A percentile compares a stretch with the other conserved stretches of the same genome.
These are phyloP conservation scores for Rubroboletus satanas DNA, from an alignment of 768 basidiomycete genomes.

Conservation along the genomic window DNA sequence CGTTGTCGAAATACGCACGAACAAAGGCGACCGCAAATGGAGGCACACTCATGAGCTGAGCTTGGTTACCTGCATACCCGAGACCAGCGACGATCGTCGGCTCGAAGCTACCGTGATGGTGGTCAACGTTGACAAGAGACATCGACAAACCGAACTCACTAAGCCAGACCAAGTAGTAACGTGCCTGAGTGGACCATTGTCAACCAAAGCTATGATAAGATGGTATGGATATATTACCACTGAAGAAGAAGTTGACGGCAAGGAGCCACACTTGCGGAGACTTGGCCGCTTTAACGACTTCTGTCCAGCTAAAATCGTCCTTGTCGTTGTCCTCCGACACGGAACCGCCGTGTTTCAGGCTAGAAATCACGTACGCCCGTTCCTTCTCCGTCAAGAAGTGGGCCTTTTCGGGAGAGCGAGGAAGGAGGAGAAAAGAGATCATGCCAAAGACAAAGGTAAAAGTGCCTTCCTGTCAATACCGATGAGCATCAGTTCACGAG, in stretches of 20 bases:
- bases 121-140: slow-evolving; percentile 32
- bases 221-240: slow-evolving; percentile 34
- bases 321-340: slow-evolving; percentile 38
- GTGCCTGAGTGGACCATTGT: slow-evolving; percentile 13
- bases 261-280: slow-evolving; percentile 56
- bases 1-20: slow-evolving; percentile 29
- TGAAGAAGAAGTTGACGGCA: slow-evolving; percentile 48
- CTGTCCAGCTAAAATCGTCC: slow-evolving; percentile 54
- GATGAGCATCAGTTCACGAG: neutral
- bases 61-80: slow-evolving; percentile 49
- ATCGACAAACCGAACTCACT: slow-evolving; percentile 14
- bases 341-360: slow-evolving; percentile 25
- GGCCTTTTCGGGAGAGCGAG: slow-evolving; percentile 41
- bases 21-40: slow-evolving; percentile 49
- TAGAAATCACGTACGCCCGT: slow-evolving; percentile 40
- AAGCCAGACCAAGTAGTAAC: slow-evolving; percentile 15
- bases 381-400: slow-evolving; percentile 51
- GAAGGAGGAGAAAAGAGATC: slow-evolving; percentile 46
- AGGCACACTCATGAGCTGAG: slow-evolving; percentile 55
- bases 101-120: slow-evolving; percentile 49
- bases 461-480: slow-evolving; percentile 44
- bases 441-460: slow-evolving; percentile 61
- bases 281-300: slow-evolving; percentile 46
- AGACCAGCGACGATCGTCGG: slow-evolving; percentile 67
- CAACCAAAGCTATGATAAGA: neutral